Conservation (phyloP, 1,284 basidiomycete genomes). For the Bjerkandera adusta region DNA sequence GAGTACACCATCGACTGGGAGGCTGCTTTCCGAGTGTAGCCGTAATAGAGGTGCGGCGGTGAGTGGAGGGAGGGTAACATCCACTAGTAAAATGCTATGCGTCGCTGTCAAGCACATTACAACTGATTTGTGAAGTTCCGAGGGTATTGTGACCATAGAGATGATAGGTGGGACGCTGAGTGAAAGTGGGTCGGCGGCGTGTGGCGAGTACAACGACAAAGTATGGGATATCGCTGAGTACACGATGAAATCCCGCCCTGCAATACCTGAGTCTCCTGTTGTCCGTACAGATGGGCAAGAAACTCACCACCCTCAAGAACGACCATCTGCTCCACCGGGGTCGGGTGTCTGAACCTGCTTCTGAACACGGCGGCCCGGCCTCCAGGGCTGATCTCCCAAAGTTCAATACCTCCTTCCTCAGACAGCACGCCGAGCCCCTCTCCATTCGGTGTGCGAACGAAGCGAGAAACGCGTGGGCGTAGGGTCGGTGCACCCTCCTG, state of each 20-base stretch:
- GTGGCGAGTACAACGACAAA: constrained; percentile 43
- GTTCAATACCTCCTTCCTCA: constrained; percentile 51
- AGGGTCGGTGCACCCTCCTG: constrained; percentile 39
- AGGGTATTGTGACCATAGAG: constrained; percentile 64
- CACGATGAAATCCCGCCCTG: constrained; percentile 40
- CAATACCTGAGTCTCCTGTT: not conserved
- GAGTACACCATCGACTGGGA: constrained; percentile 50
- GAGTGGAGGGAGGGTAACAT: constrained; percentile 14
- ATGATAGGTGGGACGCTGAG: constrained; percentile 50
- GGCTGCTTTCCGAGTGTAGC: constrained; percentile 42
- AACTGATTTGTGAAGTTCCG: constrained; percentile 18
- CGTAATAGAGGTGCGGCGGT: constrained; percentile 31
- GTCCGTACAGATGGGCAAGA: not conserved
- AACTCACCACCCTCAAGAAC: constrained; percentile 59
- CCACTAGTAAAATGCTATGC: constrained; percentile 22
- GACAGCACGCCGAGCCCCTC: constrained; percentile 66
- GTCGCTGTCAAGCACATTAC: constrained; percentile 25
- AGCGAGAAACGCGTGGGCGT: constrained; percentile 42
- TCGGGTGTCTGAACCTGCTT: no score
- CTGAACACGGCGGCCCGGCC: constrained; percentile 43
- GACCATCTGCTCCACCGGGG: constrained; percentile 57
- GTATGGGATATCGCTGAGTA: constrained; percentile 41
- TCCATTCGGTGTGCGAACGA: constrained; percentile 76
- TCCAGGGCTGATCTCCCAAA: constrained; percentile 52
- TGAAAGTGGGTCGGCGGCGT: constrained; percentile 40